phyloP scores from a whole-genome alignment of 306 rosid genomes.

The Ziziphus jujuba region DNA sequence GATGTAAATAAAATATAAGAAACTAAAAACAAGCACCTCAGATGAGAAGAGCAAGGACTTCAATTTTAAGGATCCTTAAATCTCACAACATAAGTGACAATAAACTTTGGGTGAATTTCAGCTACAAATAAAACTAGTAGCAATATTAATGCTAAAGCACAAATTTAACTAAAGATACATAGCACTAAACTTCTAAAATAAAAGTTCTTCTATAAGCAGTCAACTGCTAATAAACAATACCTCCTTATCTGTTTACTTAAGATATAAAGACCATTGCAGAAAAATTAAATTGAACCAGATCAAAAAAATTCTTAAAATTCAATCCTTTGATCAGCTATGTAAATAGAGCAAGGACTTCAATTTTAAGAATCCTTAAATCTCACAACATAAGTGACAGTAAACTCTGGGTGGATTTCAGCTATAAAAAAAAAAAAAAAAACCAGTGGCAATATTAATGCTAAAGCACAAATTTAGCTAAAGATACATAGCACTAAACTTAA shows the following conservation, averaged over 20 bases:
- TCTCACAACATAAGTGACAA: background rate
- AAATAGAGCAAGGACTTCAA: background rate
- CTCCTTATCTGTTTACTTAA: background rate
- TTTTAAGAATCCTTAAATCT: background rate
- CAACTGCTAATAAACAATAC: background rate
- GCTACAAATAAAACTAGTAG: background rate
- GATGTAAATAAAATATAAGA: constrained; percentile 27
- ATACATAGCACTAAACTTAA: no score
- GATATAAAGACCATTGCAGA: background rate
- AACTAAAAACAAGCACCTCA: constrained; percentile 6
- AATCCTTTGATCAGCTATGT: background rate
- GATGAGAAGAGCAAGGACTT: background rate
- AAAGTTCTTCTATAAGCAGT: no score
- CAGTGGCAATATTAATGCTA: background rate
- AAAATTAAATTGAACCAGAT: background rate
- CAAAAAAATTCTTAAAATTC: background rate
- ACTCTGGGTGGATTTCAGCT: background rate
- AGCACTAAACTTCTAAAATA: no score
- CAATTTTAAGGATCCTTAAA: background rate
- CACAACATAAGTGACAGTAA: background rate
- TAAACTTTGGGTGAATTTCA: background rate
- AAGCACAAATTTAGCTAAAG: no score
- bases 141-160: background rate
- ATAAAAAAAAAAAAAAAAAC: background rate
- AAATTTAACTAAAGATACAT: no score